Evolutionary conservation across 345 rosid species (phyloP).

Genomic region (Eucalyptus regnans): DNA sequence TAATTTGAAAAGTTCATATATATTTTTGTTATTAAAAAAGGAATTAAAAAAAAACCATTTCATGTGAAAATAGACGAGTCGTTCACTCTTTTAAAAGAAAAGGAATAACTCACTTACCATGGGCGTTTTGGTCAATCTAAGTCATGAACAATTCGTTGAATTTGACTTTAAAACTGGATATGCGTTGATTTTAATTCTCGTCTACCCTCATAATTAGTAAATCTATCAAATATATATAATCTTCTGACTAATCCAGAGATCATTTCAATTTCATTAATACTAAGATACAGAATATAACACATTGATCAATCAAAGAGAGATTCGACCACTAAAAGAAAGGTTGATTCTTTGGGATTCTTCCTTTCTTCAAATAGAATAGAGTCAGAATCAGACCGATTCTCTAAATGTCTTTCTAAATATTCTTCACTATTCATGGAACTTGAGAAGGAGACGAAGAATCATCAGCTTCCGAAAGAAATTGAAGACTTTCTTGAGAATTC

Average conservation of each 20-base stretch:
- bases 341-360: too few species aligned
- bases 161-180: background rate
- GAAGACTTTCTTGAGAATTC: too few species aligned
- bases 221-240: background rate
- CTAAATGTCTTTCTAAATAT: too few species aligned
- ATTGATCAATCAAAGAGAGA: too few species aligned
- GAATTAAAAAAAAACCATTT: background rate
- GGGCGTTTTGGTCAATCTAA: background rate
- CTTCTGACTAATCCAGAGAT: background rate
- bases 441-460: too few species aligned
- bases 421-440: too few species aligned
- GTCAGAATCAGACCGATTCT: fast-evolving
- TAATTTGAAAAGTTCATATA: background rate
- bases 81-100: background rate
- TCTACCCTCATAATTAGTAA: background rate
- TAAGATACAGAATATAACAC: fast-evolving
- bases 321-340: too few species aligned
- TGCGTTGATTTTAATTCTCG: background rate
- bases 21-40: background rate
- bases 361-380: fast-evolving
- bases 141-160: background rate
- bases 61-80: background rate
- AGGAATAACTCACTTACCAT: background rate
- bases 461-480: too few species aligned
- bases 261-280: too few species aligned